These are phyloP conservation scores for Yamadazyma triangularis DNA, from an alignment of 1,139 yeast species.

Conservation along the genomic window DNA sequence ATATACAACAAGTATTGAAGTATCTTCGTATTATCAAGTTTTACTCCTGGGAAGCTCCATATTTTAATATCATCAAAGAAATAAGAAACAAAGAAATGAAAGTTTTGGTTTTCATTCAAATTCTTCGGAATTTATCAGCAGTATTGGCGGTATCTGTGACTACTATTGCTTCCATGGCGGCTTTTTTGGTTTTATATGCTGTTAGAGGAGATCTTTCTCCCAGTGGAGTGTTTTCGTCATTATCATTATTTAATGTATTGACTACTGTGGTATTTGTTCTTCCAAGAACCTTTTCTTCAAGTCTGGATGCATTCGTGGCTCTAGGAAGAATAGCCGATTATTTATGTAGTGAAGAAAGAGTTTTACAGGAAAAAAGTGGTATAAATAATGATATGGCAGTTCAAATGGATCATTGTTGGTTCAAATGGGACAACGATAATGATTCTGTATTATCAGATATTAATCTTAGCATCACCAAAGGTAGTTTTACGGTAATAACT, in stretches of 20 bases:
- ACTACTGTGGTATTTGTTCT: conserved; percentile 52
- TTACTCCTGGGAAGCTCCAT: conserved; percentile 69
- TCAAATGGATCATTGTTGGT: conserved; percentile 21
- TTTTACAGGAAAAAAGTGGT: too few species aligned
- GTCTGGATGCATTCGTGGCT: conserved; percentile 67
- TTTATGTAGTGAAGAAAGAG: conserved; percentile 35
- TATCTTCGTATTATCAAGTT: conserved; percentile 34
- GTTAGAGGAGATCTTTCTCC: conserved; percentile 42
- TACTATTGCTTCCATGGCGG: conserved; percentile 61
- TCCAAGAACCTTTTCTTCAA: conserved; percentile 69
- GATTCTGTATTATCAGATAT: conserved; percentile 34
- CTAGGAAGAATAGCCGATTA: conserved; percentile 55
- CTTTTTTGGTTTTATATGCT: conserved; percentile 68
- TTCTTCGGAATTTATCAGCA: conserved; percentile 53
- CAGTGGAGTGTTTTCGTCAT: conserved; percentile 74
- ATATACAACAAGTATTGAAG: conserved; percentile 32
- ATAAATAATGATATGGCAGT: conserved; percentile 23
- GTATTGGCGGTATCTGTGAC: conserved; percentile 62
- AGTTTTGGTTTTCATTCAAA: conserved; percentile 47
- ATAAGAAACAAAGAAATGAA: conserved; percentile 49
- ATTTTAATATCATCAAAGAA: conserved; percentile 39
- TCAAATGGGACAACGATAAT: conserved; percentile 36
- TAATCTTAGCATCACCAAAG: conserved; percentile 40
- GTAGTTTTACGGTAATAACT: conserved; percentile 66
- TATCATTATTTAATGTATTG: conserved; percentile 66